A percentile compares a stretch with the other conserved stretches of the same genome.
phyloP scores from a whole-genome alignment of 2,329 filamentous ascomycete species.

The Penicillium hordei region DNA sequence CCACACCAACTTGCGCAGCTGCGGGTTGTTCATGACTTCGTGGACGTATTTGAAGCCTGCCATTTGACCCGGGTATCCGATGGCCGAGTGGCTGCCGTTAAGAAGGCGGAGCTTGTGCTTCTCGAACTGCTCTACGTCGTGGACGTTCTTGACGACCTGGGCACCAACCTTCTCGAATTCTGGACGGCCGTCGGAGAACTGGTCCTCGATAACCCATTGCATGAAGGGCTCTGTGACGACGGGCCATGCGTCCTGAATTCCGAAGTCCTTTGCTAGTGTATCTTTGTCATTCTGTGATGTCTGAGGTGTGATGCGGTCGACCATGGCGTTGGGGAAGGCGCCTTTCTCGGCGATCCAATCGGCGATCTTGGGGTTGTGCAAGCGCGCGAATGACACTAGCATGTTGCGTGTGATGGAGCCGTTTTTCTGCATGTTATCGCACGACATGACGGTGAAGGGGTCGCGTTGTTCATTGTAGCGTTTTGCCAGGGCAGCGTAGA shows the following conservation, averaged over 20 bases:
- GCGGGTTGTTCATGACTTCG: constrained; percentile 53
- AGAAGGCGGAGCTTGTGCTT: constrained; percentile 58
- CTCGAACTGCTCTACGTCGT: constrained; percentile 56
- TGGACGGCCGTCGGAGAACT: constrained; percentile 53
- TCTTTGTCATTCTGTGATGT: constrained; percentile 49
- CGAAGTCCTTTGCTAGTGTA: constrained; percentile 47
- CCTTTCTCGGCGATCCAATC: constrained; percentile 52
- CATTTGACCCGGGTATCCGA: constrained; percentile 54
- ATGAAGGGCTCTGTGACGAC: constrained; percentile 58
- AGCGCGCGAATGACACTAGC: constrained; percentile 52
- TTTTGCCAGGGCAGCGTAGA: constrained; percentile 52
- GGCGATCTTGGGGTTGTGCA: constrained; percentile 50
- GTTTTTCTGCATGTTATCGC: constrained; percentile 60
- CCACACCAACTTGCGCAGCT: constrained; percentile 51
- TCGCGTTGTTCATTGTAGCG: constrained; percentile 48
- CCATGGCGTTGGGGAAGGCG: constrained; percentile 57
- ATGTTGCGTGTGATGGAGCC: constrained; percentile 55
- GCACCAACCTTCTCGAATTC: constrained; percentile 55
- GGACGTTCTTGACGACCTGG: constrained; percentile 54
- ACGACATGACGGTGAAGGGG: constrained; percentile 57
- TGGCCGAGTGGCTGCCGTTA: constrained; percentile 55
- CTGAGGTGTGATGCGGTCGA: constrained; percentile 57
- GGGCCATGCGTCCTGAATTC: constrained; percentile 54
- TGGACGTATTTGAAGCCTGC: constrained; percentile 57
- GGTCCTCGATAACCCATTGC: constrained; percentile 58